Base-by-base conservation (phyloP, 2,329 filamentous ascomycete species). In the Cercospora brassicicola region DNA sequence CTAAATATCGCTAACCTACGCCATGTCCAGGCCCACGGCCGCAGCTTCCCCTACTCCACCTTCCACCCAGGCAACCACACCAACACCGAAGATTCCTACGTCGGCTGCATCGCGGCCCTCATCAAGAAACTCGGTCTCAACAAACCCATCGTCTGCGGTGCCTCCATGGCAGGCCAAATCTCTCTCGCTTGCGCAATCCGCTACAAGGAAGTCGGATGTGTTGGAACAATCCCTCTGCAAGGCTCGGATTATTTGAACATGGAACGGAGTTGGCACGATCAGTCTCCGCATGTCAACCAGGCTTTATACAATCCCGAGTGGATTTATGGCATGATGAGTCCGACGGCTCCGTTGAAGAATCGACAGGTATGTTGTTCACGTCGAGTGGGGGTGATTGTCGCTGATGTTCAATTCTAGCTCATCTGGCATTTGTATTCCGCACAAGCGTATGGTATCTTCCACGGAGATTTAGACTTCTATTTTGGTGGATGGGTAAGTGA, bases 361-460 rank as follows among this genome's bases (percentile, higher is more conserved):
- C 75, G 74, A 70, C 55, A 59, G 55, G 55, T 59, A 36, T 15
- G 28, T 6, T 23, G 23, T 23, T 23, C 23, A 23, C 23, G 23
- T 23, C 23, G 23, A 23, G 23, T 23, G 23, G 23, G 23, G 23
- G 23, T 23, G 23, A 23, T 23, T 23, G 23, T 23, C 23, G 23
- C 23, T 23, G 23, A 23, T 23, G 23, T 23, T 23, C 23, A 23
- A 23, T 23, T 23, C 23, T 23, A 83, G 64, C 78, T 85, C 31
- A 80, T 85, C 69, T 85, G 83, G 83, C 83, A 85, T 68, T 67
- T 81, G 10, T 84, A 85, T 73, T 82, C 79, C 5, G 79, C 79
- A 0, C 83, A 85, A 76, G 83, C 83, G 1, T 85, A 84, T 66
- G 83, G 82, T 1, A 83, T 85, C 59, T 84, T 85, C 77, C 83